Evolutionary conservation across 208 protist species (phyloP), one percentile per base, ranked within the genome.

Genomic region (Novymonas esmeraldas): DNA sequence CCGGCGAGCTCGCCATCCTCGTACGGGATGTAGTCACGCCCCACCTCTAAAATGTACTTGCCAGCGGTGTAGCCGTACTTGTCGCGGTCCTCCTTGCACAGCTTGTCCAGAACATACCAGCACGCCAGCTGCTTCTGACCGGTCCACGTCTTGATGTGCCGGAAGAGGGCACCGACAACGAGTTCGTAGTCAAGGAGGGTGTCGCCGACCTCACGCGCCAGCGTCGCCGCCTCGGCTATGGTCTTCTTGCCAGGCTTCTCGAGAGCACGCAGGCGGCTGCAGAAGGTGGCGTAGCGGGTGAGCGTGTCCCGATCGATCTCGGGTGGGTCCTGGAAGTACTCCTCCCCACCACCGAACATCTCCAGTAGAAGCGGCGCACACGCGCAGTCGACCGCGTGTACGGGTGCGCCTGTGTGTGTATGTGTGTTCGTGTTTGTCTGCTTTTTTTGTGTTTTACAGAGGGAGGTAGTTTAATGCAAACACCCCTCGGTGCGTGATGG

Each of bases 261-360:
- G 13, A 93, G 56, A 14, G 45, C 41, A 18, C 92, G 84, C 22
- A 97, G 84, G 24, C 77, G 71, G 2, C 75, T 78, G 71, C 87
- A 95, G 64, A 95, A 95, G 36, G 69, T 50, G n/a, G 87, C 84
- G 63, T 87, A 97, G 42, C 79, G 77, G 4, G 57, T 44, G 3
- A 97, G 78, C 13, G 92, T 95, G 45, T 97, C 92, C 10, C 80
- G 74, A 49, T 95, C 87, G 59, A 93, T 82, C 50, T 76, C 80
- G 24, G 87, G 82, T 4, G 92, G 92, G 48, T 90, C 82, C 54
- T 87, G 81, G 67, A 97, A 97, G 77, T 92, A 97, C 46, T 97
- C 87, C 62, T 97, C 89, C 50, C 92, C 92, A 64, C 92, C 92
- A 28, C 92, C 92, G 58, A 95, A 95, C 92, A 97, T 97, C 28